Evolutionary conservation across 192 early-diverging fungal genomes (phyloP), one percentile per base, ranked within the genome.

Genomic region (Thoreauomyces humboldtii): DNA sequence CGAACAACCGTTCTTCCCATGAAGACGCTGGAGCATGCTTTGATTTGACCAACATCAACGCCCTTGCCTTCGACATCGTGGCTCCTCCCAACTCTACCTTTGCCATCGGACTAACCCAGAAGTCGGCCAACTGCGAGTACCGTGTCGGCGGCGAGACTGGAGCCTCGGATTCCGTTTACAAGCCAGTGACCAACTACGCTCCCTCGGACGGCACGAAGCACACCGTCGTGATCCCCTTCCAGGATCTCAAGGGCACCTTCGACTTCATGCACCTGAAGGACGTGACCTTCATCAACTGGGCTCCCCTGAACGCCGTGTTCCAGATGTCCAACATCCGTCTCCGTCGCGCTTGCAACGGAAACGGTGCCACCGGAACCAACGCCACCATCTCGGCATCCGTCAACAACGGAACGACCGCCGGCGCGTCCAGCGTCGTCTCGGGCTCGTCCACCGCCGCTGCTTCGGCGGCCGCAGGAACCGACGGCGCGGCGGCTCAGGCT

Each of bases 191-290:
- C 1, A 58, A 65, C n/a, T 71, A 65, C 62, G 21, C 65, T 22
- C 58, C 53, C 1, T 52, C 69, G 15, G 36, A 63, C 28, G 69
- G 69, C n/a, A 25, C 25, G 24, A 64, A 65, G 46, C 61, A 71
- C 43, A 58, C 61, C 25, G 69, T 71, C 54, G 35, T 32, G 19
- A 17, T 71, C 9, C 69, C 69, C 21, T 58, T 64, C 36, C 11
- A 14, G 0, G 68, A 71, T 35, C 27, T 65, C 56, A 38, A 22
- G 2, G 12, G 22, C 28, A 60, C 25, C 59, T 65, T 65, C 38
- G 69, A 71, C 56, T 71, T 71, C 44, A 35, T 45, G 19, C 69
- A 71, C 55, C 24, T 66, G 22, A 71, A 71, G 62, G 69, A 71
- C 69, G 57, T 37, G 64, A 66, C 64, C 14, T 34, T 66, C 7